Evolutionary conservation across 352 stramenopile genomes (phyloP).

Genomic region (Globisporangium perplexum): DNA sequence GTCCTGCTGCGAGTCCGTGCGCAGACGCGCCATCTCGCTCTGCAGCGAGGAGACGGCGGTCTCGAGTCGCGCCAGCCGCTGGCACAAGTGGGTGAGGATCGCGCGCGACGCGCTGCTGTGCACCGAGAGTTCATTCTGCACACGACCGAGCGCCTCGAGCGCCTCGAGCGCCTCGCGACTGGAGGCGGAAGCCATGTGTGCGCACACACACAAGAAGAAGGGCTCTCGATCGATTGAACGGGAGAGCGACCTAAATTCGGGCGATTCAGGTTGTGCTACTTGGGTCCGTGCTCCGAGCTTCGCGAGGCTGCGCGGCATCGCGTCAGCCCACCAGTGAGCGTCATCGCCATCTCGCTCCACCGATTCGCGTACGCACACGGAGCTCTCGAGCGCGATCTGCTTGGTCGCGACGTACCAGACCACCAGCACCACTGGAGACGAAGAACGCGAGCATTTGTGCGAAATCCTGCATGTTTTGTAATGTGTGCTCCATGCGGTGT

Average conservation of each 20-base stretch:
- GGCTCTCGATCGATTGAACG: too few species aligned
- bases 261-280: too few species aligned
- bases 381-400: constrained; percentile 6
- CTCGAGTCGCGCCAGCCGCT: constrained; percentile 53
- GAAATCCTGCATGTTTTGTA: too few species aligned
- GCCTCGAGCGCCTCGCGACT: constrained; percentile 9
- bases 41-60: constrained; percentile 32
- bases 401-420: constrained; percentile 10
- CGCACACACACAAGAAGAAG: too few species aligned
- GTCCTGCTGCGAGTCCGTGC: constrained; percentile 30
- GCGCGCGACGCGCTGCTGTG: constrained; percentile 48
- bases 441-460: too few species aligned
- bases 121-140: constrained; percentile 44
- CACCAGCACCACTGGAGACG: constrained; percentile 8
- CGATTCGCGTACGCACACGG: constrained; percentile 11
- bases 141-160: constrained; percentile 27
- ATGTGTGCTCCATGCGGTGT: too few species aligned
- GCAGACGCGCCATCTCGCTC: constrained; percentile 30
- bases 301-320: constrained; percentile 4
- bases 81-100: constrained; percentile 60
- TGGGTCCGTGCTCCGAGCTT: too few species aligned
- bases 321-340: not conserved
- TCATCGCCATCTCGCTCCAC: too few species aligned
- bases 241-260: too few species aligned
- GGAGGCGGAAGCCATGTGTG: not conserved